Percentiles rank a stretch among this genome's conserved stretches.
phyloP scores from a whole-genome alignment of 371 early-diverging fungal species.

The Lichtheimia ramosa region DNA sequence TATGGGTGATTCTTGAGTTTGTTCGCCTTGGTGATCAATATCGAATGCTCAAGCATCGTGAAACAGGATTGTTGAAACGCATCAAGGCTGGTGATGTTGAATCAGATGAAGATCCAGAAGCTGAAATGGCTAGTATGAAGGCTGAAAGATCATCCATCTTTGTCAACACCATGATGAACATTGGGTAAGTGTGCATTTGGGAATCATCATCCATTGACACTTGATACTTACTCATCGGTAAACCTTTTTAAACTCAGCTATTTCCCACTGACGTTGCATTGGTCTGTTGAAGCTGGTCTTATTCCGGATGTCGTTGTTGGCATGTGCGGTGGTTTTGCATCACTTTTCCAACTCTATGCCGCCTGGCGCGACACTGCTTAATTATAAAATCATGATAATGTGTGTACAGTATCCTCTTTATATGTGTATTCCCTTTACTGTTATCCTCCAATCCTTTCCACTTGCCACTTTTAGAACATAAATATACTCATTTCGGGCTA shows the following conservation, averaged over 20 bases:
- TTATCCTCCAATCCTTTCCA: too few species aligned
- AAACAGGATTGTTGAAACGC: slow-evolving; percentile 57
- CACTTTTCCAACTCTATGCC: slow-evolving; percentile 78
- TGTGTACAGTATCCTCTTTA: too few species aligned
- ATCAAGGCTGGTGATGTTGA: slow-evolving; percentile 65
- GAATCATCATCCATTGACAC: neutral
- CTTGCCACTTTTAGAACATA: too few species aligned
- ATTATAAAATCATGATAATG: neutral
- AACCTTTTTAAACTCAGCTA: slow-evolving; percentile 53
- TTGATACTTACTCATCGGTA: slow-evolving; percentile 9
- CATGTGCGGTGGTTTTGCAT: slow-evolving; percentile 90
- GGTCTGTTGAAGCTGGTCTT: slow-evolving; percentile 78
- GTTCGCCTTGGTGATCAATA: slow-evolving; percentile 80
- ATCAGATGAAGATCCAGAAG: slow-evolving; percentile 49
- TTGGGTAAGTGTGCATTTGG: slow-evolving; percentile 51
- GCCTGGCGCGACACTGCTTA: slow-evolving; percentile 80
- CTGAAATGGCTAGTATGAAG: slow-evolving; percentile 54
- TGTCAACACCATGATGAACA: slow-evolving; percentile 81
- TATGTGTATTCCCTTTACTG: too few species aligned
- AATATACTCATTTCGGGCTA: too few species aligned
- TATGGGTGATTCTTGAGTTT: slow-evolving; percentile 91
- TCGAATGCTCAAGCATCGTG: slow-evolving; percentile 55
- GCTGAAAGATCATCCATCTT: slow-evolving; percentile 59
- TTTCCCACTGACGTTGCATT: slow-evolving; percentile 92
- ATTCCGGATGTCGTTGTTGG: slow-evolving; percentile 94